phyloP scores from a whole-genome alignment of 306 rosid genomes.

The Trifolium subterraneum region DNA sequence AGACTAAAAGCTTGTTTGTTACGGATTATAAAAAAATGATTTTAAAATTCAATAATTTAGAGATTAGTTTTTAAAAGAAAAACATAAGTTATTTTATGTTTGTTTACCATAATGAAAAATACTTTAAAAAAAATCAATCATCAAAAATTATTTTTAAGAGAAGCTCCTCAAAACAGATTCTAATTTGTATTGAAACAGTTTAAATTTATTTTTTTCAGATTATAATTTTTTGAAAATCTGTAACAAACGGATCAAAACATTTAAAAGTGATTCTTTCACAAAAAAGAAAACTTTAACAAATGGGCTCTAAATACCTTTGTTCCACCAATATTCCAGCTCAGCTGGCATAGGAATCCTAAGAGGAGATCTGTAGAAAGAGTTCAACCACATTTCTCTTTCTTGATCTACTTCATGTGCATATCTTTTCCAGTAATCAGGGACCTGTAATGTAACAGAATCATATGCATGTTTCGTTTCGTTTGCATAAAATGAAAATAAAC shows the following conservation, averaged over 20 bases:
- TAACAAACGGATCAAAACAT: neutral
- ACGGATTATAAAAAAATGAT: neutral
- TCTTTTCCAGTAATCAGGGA: conserved; percentile 90
- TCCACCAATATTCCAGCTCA: conserved; percentile 96
- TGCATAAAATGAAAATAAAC: conserved; percentile 31
- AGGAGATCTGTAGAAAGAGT: conserved; percentile 93
- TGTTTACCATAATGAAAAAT: neutral
- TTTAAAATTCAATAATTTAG: neutral
- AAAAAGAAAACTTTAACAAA: neutral
- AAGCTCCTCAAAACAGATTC: neutral
- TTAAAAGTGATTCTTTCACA: neutral
- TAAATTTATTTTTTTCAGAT: too few species aligned
- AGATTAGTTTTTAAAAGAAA: neutral
- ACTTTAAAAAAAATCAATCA: too few species aligned
- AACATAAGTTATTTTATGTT: neutral
- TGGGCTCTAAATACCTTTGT: conserved; percentile 52
- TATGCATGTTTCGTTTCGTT: conserved; percentile 22
- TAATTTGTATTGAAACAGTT: too few species aligned
- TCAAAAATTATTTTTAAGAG: neutral
- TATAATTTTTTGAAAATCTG: neutral
- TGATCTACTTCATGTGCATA: conserved; percentile 85
- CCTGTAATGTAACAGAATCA: conserved; percentile 60
- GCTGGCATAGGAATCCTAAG: conserved; percentile 96
- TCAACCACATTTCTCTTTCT: conserved; percentile 98
- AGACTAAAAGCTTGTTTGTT: neutral